Percentiles rank a stretch among this genome's conserved stretches.
These are phyloP conservation scores for Tulasnella sp. DNA, from an alignment of 768 basidiomycete genomes.

Conservation along the genomic window DNA sequence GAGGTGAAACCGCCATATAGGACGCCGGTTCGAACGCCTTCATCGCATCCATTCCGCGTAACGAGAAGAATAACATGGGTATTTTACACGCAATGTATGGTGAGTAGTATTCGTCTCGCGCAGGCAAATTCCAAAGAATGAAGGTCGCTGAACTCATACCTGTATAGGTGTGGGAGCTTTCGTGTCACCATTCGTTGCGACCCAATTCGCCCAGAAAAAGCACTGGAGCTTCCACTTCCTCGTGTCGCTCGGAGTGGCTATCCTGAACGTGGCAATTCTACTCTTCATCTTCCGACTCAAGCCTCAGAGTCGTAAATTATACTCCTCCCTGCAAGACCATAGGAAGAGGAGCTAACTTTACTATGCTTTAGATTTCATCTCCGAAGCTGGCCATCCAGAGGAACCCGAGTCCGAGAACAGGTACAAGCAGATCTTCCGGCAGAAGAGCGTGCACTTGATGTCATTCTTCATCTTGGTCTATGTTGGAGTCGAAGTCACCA, in stretches of 20 bases:
- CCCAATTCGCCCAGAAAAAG: constrained; percentile 56
- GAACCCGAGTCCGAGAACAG: background rate
- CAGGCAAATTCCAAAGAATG: background rate
- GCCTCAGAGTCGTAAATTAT: constrained; percentile 23
- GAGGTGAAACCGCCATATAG: constrained; percentile 17
- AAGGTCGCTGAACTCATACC: background rate
- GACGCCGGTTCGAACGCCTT: constrained; percentile 41
- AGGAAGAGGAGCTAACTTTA: background rate
- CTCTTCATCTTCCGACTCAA: constrained; percentile 42
- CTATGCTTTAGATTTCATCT: background rate
- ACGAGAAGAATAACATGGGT: constrained; percentile 32
- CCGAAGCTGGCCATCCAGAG: background rate
- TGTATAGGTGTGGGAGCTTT: constrained; percentile 28
- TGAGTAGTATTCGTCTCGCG: constrained; percentile 13
- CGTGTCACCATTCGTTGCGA: constrained; percentile 58
- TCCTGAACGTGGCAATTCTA: constrained; percentile 43
- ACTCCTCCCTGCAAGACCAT: background rate
- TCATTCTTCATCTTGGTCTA: constrained; percentile 18
- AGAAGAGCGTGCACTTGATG: constrained; percentile 13
- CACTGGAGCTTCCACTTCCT: constrained; percentile 76
- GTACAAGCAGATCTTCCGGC: constrained; percentile 13
- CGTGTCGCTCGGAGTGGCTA: constrained; percentile 52
- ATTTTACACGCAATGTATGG: constrained; percentile 36
- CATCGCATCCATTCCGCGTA: constrained; percentile 31
- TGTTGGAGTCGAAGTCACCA: constrained; percentile 18